These are phyloP conservation scores for Mycosphaerella sp. DNA, from an alignment of 2,329 filamentous ascomycete species.

Conservation along the genomic window DNA sequence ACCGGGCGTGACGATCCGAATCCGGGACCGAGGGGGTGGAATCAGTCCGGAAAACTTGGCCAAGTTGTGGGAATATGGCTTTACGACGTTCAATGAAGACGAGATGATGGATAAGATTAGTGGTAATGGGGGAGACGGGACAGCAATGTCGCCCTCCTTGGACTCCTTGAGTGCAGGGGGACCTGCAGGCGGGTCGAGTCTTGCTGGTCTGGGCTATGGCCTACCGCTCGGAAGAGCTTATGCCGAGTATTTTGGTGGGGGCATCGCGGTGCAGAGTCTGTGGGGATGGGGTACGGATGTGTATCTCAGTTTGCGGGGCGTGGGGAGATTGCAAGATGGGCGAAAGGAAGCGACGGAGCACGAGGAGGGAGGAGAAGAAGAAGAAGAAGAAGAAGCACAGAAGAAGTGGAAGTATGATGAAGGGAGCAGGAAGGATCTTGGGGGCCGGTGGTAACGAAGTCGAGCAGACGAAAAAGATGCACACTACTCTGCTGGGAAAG, in stretches of 20 bases:
- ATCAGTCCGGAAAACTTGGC: conserved; percentile 77
- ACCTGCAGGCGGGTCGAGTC: conserved; percentile 64
- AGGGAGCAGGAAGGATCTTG: background rate
- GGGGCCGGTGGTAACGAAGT: background rate
- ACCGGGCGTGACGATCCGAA: conserved; percentile 88
- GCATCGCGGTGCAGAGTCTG: conserved; percentile 88
- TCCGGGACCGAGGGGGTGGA: conserved; percentile 90
- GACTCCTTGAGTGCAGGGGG: conserved; percentile 46
- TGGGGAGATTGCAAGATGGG: conserved; percentile 40
- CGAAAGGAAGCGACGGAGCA: background rate
- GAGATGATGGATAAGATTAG: conserved; percentile 45
- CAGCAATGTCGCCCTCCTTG: conserved; percentile 49
- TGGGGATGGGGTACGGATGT: conserved; percentile 83
- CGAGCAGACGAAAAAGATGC: too few species aligned
- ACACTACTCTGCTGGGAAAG: too few species aligned
- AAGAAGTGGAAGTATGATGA: background rate
- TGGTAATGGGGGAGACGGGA: conserved; percentile 30
- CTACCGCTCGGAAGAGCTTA: conserved; percentile 86
- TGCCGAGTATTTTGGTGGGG: conserved; percentile 96
- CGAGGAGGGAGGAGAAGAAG: background rate
- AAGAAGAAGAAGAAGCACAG: background rate
- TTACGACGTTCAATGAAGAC: conserved; percentile 83
- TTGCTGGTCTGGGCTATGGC: conserved; percentile 90
- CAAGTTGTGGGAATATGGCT: conserved; percentile 95
- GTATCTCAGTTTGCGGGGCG: conserved; percentile 56